These are phyloP conservation scores for Madurella fahalii DNA, from an alignment of 2,329 filamentous ascomycete species.

Conservation along the genomic window DNA sequence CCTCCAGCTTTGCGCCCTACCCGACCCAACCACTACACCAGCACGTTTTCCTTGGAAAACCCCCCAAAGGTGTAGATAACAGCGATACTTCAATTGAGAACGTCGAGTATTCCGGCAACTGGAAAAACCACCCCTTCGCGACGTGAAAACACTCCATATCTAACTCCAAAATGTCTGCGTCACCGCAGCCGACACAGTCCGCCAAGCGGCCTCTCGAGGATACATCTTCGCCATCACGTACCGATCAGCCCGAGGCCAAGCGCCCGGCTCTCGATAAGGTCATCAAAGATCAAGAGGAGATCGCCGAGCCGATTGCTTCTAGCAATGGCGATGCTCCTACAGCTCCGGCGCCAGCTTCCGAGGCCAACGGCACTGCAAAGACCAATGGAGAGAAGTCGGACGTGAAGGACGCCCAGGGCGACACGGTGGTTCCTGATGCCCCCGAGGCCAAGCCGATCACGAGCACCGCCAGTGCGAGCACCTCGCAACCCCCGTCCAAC, in stretches of 20 bases:
- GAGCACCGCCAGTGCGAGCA: slow-evolving; percentile 38
- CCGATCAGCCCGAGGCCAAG: slow-evolving; percentile 95
- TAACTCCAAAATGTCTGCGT: slow-evolving; percentile 67
- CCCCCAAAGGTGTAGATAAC: slow-evolving; percentile 74
- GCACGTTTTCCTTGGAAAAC: slow-evolving; percentile 90
- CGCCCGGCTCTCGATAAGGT: slow-evolving; percentile 93
- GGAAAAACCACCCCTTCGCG: slow-evolving; percentile 32
- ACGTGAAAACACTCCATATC: slow-evolving; percentile 24
- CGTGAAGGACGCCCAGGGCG: slow-evolving; percentile 57
- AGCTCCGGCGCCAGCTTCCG: slow-evolving; percentile 37
- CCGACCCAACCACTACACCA: slow-evolving; percentile 63
- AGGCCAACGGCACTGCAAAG: slow-evolving; percentile 48
- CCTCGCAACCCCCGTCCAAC: slow-evolving; percentile 37
- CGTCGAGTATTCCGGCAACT: slow-evolving; percentile 34
- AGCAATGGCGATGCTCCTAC: slow-evolving; percentile 33
- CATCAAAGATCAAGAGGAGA: slow-evolving; percentile 62
- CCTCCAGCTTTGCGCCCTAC: slow-evolving; percentile 28
- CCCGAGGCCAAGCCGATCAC: slow-evolving; percentile 50
- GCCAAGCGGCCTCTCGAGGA: slow-evolving; percentile 95
- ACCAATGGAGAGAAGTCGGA: slow-evolving; percentile 49
- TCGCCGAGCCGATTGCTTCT: slow-evolving; percentile 40
- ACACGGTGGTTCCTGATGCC: slow-evolving; percentile 65
- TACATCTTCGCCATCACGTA: slow-evolving; percentile 87
- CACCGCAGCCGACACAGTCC: slow-evolving; percentile 63
- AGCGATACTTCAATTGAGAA: slow-evolving; percentile 45